Percentiles rank a stretch among this genome's conserved stretches.
These are phyloP conservation scores for Blastobotrys parvus DNA, from an alignment of 805 yeast species.

Conservation along the genomic window DNA sequence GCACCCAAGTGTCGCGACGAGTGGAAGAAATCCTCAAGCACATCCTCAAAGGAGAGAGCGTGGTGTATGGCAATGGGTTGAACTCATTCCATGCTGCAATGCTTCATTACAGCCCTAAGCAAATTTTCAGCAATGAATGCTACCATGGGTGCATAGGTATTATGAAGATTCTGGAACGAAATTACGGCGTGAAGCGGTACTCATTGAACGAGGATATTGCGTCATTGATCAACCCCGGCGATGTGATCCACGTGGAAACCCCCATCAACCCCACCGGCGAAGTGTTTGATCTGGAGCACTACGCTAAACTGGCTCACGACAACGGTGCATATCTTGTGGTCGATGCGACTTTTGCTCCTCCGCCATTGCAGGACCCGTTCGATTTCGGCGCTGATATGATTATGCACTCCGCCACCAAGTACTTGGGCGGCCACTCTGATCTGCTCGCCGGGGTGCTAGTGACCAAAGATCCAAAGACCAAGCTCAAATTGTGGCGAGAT, in stretches of 20 bases:
- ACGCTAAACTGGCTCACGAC: conserved; percentile 63
- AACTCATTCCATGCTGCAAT: conserved; percentile 74
- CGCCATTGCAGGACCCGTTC: conserved; percentile 78
- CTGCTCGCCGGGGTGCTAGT: conserved; percentile 72
- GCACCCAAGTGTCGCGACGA: conserved; percentile 64
- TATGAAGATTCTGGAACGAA: conserved; percentile 51
- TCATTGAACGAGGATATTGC: conserved; percentile 23
- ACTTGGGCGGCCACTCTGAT: conserved; percentile 94
- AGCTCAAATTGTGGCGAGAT: conserved; percentile 45
- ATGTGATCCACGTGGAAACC: conserved; percentile 74
- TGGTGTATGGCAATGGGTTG: conserved; percentile 70
- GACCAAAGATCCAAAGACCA: conserved; percentile 46
- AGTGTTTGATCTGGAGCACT: conserved; percentile 51
- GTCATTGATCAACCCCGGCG: conserved; percentile 53
- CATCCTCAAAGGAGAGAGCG: conserved; percentile 55
- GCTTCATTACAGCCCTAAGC: conserved; percentile 63
- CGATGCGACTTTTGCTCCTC: conserved; percentile 92
- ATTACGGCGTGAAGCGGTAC: conserved; percentile 36
- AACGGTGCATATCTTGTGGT: conserved; percentile 66
- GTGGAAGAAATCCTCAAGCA: conserved; percentile 57
- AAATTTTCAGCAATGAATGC: conserved; percentile 65
- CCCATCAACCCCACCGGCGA: conserved; percentile 83
- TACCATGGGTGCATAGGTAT: conserved; percentile 82
- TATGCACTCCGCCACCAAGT: conserved; percentile 91
- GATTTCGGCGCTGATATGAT: conserved; percentile 77